Percentiles rank a stretch among this genome's conserved stretches.
Conservation (phyloP, 768 basidiomycete species). For the Suillus decipiens region DNA sequence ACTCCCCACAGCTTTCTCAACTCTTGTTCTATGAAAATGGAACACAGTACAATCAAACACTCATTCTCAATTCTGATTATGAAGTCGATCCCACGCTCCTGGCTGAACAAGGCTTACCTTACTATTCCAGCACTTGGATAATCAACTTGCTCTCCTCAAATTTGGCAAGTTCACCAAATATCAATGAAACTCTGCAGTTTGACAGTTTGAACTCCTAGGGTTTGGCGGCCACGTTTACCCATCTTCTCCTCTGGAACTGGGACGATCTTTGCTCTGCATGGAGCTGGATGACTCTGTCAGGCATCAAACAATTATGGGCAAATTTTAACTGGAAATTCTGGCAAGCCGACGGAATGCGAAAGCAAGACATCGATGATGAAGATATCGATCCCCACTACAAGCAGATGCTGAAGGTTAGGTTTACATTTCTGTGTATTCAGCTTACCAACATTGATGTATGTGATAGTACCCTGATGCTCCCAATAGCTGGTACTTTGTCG, state of each 20-base stretch:
- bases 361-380: constrained; percentile 26
- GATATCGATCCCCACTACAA: constrained; percentile 49
- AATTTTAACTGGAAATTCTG: constrained; percentile 46
- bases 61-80: constrained; percentile 41
- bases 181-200: neutral
- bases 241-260: constrained; percentile 48
- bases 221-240: constrained; percentile 50
- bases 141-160: constrained; percentile 46
- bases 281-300: constrained; percentile 40
- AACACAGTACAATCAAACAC: constrained; percentile 47
- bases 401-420: constrained; percentile 50
- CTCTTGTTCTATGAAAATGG: constrained; percentile 49
- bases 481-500: constrained; percentile 25
- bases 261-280: constrained; percentile 43
- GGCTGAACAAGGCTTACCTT: constrained; percentile 39
- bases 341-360: constrained; percentile 42
- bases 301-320: constrained; percentile 32
- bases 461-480: constrained; percentile 25
- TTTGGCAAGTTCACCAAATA: constrained; percentile 20
- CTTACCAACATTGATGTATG: neutral
- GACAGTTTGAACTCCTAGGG: constrained; percentile 19
- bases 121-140: constrained; percentile 49
- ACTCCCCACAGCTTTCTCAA: constrained; percentile 36
- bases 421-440: neutral
- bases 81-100: constrained; percentile 44